Evolutionary conservation across 257 asterid species (phyloP).

Genomic region (Solanum chmielewskii): DNA sequence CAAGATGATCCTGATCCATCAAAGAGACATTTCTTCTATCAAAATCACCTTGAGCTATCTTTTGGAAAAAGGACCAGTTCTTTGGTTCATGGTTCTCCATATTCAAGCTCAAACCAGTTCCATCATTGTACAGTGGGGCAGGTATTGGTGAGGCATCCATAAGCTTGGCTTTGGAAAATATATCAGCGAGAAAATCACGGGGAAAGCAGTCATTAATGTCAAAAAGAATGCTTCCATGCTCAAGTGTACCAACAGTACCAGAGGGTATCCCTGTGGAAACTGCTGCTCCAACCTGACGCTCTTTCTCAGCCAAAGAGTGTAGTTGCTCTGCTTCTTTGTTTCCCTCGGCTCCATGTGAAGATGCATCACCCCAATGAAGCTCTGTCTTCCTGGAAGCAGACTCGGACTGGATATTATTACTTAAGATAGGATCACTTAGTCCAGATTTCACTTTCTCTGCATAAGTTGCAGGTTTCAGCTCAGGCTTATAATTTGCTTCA

Average conservation of each 20-base stretch:
- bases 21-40: constrained; percentile 60
- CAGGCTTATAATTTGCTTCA: constrained; percentile 29
- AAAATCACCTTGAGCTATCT: constrained; percentile 54
- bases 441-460: constrained; percentile 25
- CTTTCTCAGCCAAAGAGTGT: constrained; percentile 13
- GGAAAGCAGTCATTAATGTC: constrained; percentile 80
- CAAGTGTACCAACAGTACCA: constrained; percentile 6
- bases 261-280: constrained; percentile 26
- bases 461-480: constrained; percentile 13
- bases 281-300: constrained; percentile 14
- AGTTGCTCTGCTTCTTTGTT: constrained; percentile 10
- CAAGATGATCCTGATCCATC: constrained; percentile 85
- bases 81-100: constrained; percentile 69
- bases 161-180: constrained; percentile 45
- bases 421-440: constrained; percentile 6
- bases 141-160: constrained; percentile 27
- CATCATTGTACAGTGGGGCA: constrained; percentile 28
- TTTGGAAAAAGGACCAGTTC: constrained; percentile 72
- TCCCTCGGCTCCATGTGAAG: constrained; percentile 13
- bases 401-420: constrained; percentile 18
- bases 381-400: constrained; percentile 10
- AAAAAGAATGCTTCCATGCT: constrained; percentile 60
- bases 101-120: constrained; percentile 61
- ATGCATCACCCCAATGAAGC: background rate
- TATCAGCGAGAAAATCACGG: constrained; percentile 63